Percentiles rank a stretch among this genome's conserved stretches.
Evolutionary conservation across 2,329 filamentous ascomycete species (phyloP).

Genomic region (Monilinia vaccinii-corymbosi): DNA sequence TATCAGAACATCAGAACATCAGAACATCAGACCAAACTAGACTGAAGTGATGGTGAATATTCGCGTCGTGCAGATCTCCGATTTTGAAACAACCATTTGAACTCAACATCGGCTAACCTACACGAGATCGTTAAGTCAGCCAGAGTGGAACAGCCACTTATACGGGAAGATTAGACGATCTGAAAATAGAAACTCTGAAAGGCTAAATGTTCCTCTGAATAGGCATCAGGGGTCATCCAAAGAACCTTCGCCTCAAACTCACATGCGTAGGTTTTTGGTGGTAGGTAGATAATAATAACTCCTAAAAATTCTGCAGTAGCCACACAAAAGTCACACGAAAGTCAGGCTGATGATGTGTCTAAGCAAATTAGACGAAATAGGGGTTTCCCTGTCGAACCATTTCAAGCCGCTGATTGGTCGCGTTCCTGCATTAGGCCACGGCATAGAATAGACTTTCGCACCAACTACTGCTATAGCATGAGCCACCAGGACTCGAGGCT

Average conservation of each 20-base stretch:
- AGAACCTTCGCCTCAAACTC: neutral
- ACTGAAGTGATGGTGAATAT: neutral
- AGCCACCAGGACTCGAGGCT: neutral
- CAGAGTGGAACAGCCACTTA: neutral
- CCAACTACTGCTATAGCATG: neutral
- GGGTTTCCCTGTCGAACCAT: neutral
- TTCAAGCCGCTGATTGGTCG: neutral
- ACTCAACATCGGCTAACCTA: neutral
- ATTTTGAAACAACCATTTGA: neutral
- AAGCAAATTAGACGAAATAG: slow-evolving; percentile 1
- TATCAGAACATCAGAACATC: too few relatives aligned
- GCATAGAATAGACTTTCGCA: neutral
- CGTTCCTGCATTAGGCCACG: slow-evolving; percentile 6
- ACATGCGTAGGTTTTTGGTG: neutral
- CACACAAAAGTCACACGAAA: too few relatives aligned
- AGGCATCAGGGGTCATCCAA: neutral
- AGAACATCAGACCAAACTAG: neutral
- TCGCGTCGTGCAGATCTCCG: neutral
- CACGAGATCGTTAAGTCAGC: neutral
- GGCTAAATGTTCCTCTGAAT: neutral
- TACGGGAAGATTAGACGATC: neutral
- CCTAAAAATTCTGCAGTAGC: too few relatives aligned
- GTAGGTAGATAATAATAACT: neutral
- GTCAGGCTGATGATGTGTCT: neutral
- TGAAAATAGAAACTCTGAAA: slow-evolving; percentile 1